Percentiles rank a stretch among this genome's conserved stretches.
phyloP scores from a whole-genome alignment of 1,284 basidiomycete species.

The Naganishia sp. region DNA sequence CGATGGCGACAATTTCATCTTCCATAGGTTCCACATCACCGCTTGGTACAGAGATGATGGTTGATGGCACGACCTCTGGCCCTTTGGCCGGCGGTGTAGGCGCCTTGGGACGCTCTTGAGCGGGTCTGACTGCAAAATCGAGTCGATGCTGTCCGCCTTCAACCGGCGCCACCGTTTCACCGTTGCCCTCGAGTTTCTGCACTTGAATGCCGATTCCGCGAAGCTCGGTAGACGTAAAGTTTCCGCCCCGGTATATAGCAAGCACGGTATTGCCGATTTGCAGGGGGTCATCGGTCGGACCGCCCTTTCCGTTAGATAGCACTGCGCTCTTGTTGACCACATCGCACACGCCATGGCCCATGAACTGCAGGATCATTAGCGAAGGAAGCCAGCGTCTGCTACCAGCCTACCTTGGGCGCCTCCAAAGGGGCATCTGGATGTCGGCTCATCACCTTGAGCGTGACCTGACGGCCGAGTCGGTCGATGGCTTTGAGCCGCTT shows the following conservation, averaged over 20 bases:
- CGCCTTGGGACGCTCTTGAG: constrained; percentile 23
- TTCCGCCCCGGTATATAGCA: constrained; percentile 70
- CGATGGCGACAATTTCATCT: constrained; percentile 8
- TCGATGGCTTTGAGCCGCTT: constrained; percentile 67
- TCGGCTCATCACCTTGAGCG: constrained; percentile 85
- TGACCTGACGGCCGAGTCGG: constrained; percentile 71
- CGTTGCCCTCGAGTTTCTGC: constrained; percentile 73
- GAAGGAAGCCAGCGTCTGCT: not conserved
- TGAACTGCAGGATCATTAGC: constrained; percentile 62
- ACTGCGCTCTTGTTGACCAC: constrained; percentile 72
- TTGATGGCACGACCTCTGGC: constrained; percentile 11
- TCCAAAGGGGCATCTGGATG: constrained; percentile 84
- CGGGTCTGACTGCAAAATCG: not conserved
- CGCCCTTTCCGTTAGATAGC: constrained; percentile 61
- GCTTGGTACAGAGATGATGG: constrained; percentile 22
- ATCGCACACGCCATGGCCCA: constrained; percentile 89
- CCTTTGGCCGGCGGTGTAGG: constrained; percentile 21
- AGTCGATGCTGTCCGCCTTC: not conserved
- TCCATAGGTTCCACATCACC: not conserved
- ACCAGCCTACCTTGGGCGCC: constrained; percentile 74
- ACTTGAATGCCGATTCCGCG: constrained; percentile 92
- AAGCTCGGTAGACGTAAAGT: constrained; percentile 79
- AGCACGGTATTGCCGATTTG: constrained; percentile 77
- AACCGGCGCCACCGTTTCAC: constrained; percentile 1
- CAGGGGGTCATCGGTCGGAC: constrained; percentile 70